phyloP scores from a whole-genome alignment of 2,329 filamentous ascomycete species.

The Aciculosporium take region DNA sequence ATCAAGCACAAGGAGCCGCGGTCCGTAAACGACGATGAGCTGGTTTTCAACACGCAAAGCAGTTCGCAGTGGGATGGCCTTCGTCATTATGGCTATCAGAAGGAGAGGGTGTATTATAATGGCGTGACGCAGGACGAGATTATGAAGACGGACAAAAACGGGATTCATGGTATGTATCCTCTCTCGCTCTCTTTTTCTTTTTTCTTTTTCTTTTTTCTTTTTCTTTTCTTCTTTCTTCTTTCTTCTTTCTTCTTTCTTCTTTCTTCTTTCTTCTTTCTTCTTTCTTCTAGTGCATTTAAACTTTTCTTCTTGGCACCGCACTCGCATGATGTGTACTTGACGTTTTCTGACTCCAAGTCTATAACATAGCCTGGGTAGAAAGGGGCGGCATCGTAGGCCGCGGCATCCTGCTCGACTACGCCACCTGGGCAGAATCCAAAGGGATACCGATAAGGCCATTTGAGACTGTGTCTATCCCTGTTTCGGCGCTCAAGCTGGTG shows the following conservation, averaged over 20 bases:
- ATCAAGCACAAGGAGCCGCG: constrained; percentile 16
- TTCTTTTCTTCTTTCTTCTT: too few relatives aligned
- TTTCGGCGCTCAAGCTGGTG: too few relatives aligned
- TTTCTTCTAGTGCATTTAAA: too few relatives aligned
- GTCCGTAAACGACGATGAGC: constrained; percentile 19
- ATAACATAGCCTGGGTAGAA: constrained; percentile 14
- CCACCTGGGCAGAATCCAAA: constrained; percentile 26
- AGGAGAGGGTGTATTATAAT: constrained; percentile 21
- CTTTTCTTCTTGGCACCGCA: too few relatives aligned
- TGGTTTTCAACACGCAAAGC: constrained; percentile 11
- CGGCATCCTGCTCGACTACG: constrained; percentile 39
- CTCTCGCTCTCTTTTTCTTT: too few relatives aligned
- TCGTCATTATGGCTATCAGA: constrained; percentile 24
- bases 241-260: too few relatives aligned
- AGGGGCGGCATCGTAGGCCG: constrained; percentile 33
- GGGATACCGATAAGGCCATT: constrained; percentile 20
- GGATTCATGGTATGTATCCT: too few relatives aligned
- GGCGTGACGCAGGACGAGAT: constrained; percentile 28
- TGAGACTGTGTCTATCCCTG: too few relatives aligned
- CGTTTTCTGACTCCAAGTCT: too few relatives aligned
- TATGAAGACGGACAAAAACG: constrained; percentile 16
- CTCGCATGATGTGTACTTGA: too few relatives aligned
- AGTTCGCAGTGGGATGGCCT: constrained; percentile 21
- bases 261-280: too few relatives aligned
- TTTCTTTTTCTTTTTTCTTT: too few relatives aligned